These are phyloP conservation scores for Dioscorea zingiberensis DNA, from an alignment of 106 monocot genomes.

Conservation along the genomic window DNA sequence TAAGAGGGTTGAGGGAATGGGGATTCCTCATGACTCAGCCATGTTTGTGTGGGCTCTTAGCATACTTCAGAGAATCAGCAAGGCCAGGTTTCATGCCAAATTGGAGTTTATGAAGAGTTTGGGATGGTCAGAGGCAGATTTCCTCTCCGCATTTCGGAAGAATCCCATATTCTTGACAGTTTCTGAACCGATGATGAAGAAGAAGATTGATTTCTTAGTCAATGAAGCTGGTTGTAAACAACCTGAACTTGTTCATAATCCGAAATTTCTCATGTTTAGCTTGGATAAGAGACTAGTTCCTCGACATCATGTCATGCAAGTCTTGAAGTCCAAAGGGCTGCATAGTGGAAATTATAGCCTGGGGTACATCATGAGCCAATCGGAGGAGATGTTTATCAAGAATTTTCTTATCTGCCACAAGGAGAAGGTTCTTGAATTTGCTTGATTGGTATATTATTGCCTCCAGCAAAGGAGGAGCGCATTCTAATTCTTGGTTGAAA, in stretches of 20 bases:
- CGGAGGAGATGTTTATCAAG: neutral
- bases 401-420: neutral
- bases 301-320: conserved; percentile 1
- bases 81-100: neutral
- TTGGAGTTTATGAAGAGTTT: conserved; percentile 7
- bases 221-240: conserved; percentile 8
- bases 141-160: conserved; percentile 3
- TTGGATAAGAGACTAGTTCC: conserved; percentile 12
- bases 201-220: conserved; percentile 13
- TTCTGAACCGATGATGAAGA: neutral
- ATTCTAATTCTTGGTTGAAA: too few relatives aligned
- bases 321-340: conserved; percentile 2
- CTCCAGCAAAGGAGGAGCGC: too few relatives aligned
- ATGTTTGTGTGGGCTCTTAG: conserved; percentile 2
- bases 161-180: neutral
- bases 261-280: conserved; percentile 14
- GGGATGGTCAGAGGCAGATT: conserved; percentile 16
- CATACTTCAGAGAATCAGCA: neutral
- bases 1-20: neutral
- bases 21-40: neutral
- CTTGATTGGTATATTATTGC: too few relatives aligned
- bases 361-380: neutral
- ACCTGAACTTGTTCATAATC: neutral
- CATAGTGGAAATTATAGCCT: neutral
- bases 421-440: too few relatives aligned